Evolutionary conservation across 116 monocot species (phyloP), one percentile per base, ranked within the genome.

Genomic region (Posidonia oceanica): DNA sequence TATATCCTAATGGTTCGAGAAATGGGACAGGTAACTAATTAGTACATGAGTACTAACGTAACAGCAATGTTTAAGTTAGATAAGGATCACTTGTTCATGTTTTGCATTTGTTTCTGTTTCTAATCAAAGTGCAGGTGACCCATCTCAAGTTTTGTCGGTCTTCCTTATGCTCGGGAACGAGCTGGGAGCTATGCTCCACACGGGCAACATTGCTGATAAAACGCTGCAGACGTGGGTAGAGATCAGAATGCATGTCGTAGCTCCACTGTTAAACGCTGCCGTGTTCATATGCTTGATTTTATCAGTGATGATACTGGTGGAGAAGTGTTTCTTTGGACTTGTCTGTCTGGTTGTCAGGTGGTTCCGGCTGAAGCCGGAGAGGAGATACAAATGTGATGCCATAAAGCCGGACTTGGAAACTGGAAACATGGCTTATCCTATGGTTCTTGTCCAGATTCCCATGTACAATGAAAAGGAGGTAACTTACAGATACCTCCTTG

Each of bases 391-490:
- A 67, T 68, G 84, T 4, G 82, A 88, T 10, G 62, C 73, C 3
- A 70, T 84, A 36, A 20, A 22, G 11, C 38, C 23, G 22, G 76
- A 79, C 12, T 72, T 79, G 17, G 70, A 84, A 14, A 74, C 82
- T 44, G 55, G 39, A 14, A 72, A 40, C 20, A 63, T 69, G 52
- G 72, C 55, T 5, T 83, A 85, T 41, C 93, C 93, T 7, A 82
- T 71, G 76, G 81, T 93, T 29, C 60, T 93, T 22, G 79, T 93
- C 12, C 93, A 93, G 63, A 79, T 93, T 36, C 93, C 93, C 13
- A 93, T 88, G 93, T 89, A 83, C 75, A 93, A 93, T 37, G 92
- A 93, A 67, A 93, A 76, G 65, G 88, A 93, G 92, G 92, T 93
- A 51, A 51, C 2, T 15, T 38, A 8, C 39, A 36, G 39, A 56